Evolutionary conservation across 495 filamentous ascomycete species (phyloP).

Genomic region (Immersiella caudata): DNA sequence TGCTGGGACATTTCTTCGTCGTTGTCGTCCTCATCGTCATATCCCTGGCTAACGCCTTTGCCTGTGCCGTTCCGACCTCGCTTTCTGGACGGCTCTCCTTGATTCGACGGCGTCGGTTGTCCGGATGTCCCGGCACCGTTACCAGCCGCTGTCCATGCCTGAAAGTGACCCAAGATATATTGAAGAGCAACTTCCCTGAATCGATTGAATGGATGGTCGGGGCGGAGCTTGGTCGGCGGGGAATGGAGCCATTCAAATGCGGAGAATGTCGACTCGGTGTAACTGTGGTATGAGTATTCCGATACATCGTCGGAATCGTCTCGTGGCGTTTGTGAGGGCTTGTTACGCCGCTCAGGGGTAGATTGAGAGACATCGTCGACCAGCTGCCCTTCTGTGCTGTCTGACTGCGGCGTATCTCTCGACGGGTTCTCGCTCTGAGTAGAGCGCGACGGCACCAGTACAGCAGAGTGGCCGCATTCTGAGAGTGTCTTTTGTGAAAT

Average conservation of each 20-base stretch:
- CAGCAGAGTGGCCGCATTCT: background rate
- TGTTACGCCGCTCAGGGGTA: background rate
- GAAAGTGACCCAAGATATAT: background rate
- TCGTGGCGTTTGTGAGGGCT: background rate
- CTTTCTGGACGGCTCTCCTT: slow-evolving; percentile 10
- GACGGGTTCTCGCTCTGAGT: background rate
- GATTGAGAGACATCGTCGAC: background rate
- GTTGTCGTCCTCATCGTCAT: background rate
- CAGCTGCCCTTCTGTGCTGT: background rate
- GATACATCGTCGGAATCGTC: slow-evolving; percentile 13
- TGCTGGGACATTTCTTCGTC: slow-evolving; percentile 1
- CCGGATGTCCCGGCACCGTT: background rate
- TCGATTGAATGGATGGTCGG: background rate
- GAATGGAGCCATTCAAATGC: slow-evolving; percentile 18
- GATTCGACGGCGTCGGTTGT: background rate
- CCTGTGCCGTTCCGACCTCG: background rate
- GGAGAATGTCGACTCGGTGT: slow-evolving; percentile 19
- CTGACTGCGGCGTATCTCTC: background rate
- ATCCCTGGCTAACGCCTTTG: background rate
- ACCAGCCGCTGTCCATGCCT: background rate
- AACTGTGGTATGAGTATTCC: background rate
- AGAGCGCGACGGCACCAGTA: background rate
- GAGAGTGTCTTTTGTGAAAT: background rate
- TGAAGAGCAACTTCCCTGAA: background rate
- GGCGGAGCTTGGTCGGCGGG: background rate